Conservation (phyloP, 2,329 filamentous ascomycete species). For the Hypoxylon sp. region DNA sequence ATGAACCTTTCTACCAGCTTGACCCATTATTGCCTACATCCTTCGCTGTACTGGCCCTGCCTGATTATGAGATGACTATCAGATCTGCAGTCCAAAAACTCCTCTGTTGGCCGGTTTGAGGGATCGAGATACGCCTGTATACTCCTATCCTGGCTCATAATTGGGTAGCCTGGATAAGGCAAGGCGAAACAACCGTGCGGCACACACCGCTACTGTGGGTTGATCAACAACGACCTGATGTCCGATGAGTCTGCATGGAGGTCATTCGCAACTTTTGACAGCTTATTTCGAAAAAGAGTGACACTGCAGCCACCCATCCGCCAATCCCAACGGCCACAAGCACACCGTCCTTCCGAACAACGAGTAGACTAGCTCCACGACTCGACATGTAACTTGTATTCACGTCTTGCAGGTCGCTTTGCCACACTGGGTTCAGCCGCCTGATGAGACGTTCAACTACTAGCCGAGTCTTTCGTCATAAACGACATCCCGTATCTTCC, state of each 20-base stretch:
- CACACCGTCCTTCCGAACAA: slow-evolving; percentile 25
- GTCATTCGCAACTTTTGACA: slow-evolving; percentile 39
- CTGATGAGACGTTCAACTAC: slow-evolving; percentile 28
- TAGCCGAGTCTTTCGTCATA: slow-evolving; percentile 40
- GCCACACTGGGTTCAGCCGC: slow-evolving; percentile 39
- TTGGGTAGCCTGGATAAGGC: slow-evolving; percentile 15
- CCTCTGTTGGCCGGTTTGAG: slow-evolving; percentile 1
- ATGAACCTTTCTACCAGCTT: slow-evolving; percentile 17
- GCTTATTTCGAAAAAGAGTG: slow-evolving; percentile 33
- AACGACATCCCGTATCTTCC: slow-evolving; percentile 33
- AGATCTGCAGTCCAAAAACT: slow-evolving; percentile 6
- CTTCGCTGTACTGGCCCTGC: slow-evolving; percentile 23
- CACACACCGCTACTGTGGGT: slow-evolving; percentile 34
- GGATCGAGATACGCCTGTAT: slow-evolving; percentile 17
- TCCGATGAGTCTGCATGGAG: slow-evolving; percentile 32
- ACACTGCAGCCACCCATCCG: slow-evolving; percentile 36
- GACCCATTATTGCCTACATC: slow-evolving; percentile 33
- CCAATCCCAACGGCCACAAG: slow-evolving; percentile 33
- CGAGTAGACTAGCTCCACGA: slow-evolving; percentile 35
- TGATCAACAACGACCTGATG: slow-evolving; percentile 31
- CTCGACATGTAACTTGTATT: slow-evolving; percentile 28
- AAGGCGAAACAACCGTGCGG: slow-evolving; percentile 19
- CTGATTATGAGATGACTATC: slow-evolving; percentile 27
- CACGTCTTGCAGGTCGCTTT: slow-evolving; percentile 29
- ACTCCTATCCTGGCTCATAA: slow-evolving; percentile 12